Percentiles rank a stretch among this genome's conserved stretches.
Evolutionary conservation across 148 eudicot genomes (phyloP).

Genomic region (Heliosperma pusillum): DNA sequence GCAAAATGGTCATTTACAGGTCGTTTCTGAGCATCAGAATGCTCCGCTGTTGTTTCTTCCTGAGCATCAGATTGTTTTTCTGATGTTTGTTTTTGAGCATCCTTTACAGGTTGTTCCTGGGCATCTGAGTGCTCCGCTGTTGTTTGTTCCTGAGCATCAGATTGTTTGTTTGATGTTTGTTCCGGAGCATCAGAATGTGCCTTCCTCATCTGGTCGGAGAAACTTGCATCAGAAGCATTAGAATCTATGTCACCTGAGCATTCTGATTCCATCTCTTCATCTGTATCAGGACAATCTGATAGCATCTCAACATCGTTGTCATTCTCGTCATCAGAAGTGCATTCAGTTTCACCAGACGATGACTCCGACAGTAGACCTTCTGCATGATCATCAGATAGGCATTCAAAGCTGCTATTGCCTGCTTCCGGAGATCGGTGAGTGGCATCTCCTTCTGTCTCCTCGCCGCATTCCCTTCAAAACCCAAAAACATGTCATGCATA

Average conservation of each 20-base stretch:
- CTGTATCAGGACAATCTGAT: constrained; percentile 12
- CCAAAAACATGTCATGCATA: neutral
- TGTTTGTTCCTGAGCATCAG: neutral
- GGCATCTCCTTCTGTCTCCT: neutral
- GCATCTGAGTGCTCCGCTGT: neutral
- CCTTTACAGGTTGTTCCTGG: neutral
- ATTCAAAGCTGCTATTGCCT: neutral
- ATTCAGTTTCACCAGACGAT: neutral
- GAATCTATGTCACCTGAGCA: neutral
- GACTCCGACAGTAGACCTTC: constrained; percentile 16
- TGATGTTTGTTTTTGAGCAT: too few species aligned
- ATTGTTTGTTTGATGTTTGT: neutral
- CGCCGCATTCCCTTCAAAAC: neutral
- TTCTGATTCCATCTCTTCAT: constrained; percentile 17
- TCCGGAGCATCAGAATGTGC: neutral
- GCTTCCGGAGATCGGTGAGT: neutral
- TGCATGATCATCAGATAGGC: neutral
- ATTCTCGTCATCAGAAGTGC: neutral
- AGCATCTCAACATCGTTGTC: constrained; percentile 6
- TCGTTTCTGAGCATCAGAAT: too few species aligned
- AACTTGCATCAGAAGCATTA: neutral
- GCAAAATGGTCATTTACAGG: too few species aligned
- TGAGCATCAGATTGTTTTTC: neutral
- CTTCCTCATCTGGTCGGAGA: neutral
- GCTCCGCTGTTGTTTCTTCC: neutral